Evolutionary conservation across 164 flowering plant genomes (phyloP).

Genomic region (Sedum album): DNA sequence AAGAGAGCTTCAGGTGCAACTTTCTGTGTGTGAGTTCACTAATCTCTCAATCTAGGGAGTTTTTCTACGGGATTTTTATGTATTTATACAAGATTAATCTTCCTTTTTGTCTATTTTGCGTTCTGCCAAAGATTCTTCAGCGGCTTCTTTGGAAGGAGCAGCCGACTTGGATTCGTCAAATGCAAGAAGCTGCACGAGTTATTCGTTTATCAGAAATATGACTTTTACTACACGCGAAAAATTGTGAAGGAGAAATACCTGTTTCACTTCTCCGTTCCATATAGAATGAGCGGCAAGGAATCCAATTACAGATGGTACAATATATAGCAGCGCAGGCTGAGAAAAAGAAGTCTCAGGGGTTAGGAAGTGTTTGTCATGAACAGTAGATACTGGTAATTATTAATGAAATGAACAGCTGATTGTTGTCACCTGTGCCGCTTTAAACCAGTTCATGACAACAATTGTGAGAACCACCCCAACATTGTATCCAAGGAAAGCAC

Average conservation of each 20-base stretch:
- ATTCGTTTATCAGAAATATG: background rate
- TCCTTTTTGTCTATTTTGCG: conserved; percentile 36
- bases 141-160: conserved; percentile 22
- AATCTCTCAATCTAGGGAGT: background rate
- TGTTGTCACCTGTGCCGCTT: conserved; percentile 83
- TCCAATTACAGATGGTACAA: conserved; percentile 90
- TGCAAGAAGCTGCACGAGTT: conserved; percentile 24
- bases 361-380: background rate
- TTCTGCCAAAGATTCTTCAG: conserved; percentile 14
- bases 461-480: conserved; percentile 76
- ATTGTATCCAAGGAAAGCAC: conserved; percentile 84
- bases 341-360: conserved; percentile 10
- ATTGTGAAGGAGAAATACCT: conserved; percentile 34
- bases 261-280: conserved; percentile 91
- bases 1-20: background rate
- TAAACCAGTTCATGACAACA: conserved; percentile 97
- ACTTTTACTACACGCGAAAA: background rate
- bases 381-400: background rate
- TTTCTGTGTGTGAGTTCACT: background rate
- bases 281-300: conserved; percentile 72
- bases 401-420: background rate
- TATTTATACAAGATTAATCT: conserved; percentile 22
- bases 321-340: conserved; percentile 95
- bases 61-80: background rate
- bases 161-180: conserved; percentile 64